phyloP scores from a whole-genome alignment of 331 rosid genomes.

The Phaseolus coccineus region DNA sequence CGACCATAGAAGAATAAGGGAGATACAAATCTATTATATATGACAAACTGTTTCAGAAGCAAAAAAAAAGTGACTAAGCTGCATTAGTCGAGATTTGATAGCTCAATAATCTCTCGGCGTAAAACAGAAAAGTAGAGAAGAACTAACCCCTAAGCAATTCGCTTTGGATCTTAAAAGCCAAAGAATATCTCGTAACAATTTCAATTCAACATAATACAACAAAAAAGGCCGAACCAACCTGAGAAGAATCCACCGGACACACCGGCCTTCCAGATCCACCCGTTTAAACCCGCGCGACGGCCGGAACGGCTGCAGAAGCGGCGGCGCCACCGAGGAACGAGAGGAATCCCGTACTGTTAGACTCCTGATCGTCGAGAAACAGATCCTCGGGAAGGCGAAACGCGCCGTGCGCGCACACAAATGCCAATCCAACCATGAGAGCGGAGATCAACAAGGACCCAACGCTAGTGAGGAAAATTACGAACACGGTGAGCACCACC shows the following conservation, averaged over 20 bases:
- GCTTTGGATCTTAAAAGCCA: slow-evolving; percentile 48
- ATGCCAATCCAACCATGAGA: slow-evolving; percentile 54
- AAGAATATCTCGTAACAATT: slow-evolving; percentile 32
- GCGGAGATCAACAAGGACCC: slow-evolving; percentile 63
- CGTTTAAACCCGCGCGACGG: slow-evolving; percentile 45
- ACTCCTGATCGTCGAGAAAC: slow-evolving; percentile 66
- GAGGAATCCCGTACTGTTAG: slow-evolving; percentile 49
- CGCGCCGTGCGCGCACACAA: slow-evolving; percentile 56
- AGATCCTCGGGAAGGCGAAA: slow-evolving; percentile 58
- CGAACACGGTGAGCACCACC: slow-evolving; percentile 51
- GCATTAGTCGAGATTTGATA: slow-evolving; percentile 36
- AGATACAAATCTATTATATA: slow-evolving; percentile 4
- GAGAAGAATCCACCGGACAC: slow-evolving; percentile 32
- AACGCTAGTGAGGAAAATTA: slow-evolving; percentile 55
- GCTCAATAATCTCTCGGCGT: slow-evolving; percentile 18
- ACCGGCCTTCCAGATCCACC: slow-evolving; percentile 35
- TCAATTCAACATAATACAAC: slow-evolving; percentile 39
- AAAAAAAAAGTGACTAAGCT: slow-evolving; percentile 41
- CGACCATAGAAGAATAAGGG: background rate
- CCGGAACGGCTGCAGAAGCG: slow-evolving; percentile 49
- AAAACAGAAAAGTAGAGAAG: slow-evolving; percentile 3
- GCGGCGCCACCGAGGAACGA: slow-evolving; percentile 60
- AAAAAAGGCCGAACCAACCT: slow-evolving; percentile 46
- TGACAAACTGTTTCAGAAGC: slow-evolving; percentile 17
- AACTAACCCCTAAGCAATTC: slow-evolving; percentile 50